A percentile compares a stretch with the other conserved stretches of the same genome.
Conservation (phyloP, 768 basidiomycete species). For the Boletus huronensis region DNA sequence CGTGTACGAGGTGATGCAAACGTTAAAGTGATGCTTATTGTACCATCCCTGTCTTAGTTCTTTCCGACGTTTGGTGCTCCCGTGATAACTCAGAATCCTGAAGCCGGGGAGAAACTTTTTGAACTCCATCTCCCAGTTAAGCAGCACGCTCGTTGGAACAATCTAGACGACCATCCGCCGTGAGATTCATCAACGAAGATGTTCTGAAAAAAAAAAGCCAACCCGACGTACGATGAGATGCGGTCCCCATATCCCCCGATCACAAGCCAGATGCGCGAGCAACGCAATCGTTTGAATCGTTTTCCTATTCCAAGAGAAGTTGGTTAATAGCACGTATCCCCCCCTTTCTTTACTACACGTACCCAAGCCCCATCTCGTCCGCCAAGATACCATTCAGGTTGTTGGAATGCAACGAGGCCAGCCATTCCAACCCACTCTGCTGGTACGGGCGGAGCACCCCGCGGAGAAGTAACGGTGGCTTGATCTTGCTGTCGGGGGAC, state of each 20-base stretch:
- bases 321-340: neutral
- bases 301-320: constrained; percentile 49
- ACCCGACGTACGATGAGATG: constrained; percentile 67
- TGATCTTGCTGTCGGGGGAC: constrained; percentile 55
- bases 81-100: constrained; percentile 85
- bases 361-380: constrained; percentile 96
- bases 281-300: constrained; percentile 96
- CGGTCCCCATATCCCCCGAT: constrained; percentile 88
- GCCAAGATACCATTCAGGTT: constrained; percentile 82
- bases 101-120: constrained; percentile 93
- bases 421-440: constrained; percentile 90
- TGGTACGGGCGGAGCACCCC: constrained; percentile 92
- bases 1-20: constrained; percentile 92
- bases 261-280: constrained; percentile 88
- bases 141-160: constrained; percentile 87
- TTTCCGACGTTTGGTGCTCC: constrained; percentile 82
- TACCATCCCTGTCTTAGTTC: constrained; percentile 90
- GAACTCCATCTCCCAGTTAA: constrained; percentile 98
- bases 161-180: constrained; percentile 41
- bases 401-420: constrained; percentile 80
- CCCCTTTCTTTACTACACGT: constrained; percentile 25
- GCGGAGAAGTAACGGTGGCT: constrained; percentile 72
- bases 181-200: neutral
- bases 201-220: neutral
- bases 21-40: constrained; percentile 85